phyloP scores from a whole-genome alignment of 495 filamentous ascomycete species.

The Penicillium antarcticum region DNA sequence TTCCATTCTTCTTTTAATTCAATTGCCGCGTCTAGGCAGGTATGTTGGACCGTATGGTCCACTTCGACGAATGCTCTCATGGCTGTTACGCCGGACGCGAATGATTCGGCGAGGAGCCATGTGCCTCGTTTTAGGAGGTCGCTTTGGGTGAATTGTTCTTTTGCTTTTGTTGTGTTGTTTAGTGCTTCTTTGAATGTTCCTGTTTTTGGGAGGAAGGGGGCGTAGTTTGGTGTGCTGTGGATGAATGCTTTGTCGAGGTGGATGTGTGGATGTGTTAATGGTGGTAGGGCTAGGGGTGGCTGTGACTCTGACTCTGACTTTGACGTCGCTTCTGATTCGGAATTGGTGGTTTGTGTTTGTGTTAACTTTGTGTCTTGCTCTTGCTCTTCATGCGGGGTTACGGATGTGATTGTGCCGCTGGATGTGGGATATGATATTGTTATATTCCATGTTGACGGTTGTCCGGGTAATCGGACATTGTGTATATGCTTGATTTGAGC shows the following conservation, averaged over 20 bases:
- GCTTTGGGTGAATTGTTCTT: slow-evolving; percentile 53
- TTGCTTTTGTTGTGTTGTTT: slow-evolving; percentile 57
- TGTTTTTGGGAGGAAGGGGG: slow-evolving; percentile 52
- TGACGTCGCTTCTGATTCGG: too few relatives aligned
- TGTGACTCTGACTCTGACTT: neutral
- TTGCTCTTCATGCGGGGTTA: slow-evolving; percentile 26
- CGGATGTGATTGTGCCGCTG: slow-evolving; percentile 34
- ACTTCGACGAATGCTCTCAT: slow-evolving; percentile 76
- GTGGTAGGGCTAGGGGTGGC: slow-evolving; percentile 39
- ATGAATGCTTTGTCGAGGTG: slow-evolving; percentile 76
- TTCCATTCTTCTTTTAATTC: slow-evolving; percentile 55
- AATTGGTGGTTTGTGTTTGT: neutral
- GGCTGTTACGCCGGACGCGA: slow-evolving; percentile 62
- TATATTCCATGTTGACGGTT: slow-evolving; percentile 41
- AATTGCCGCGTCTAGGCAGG: slow-evolving; percentile 57
- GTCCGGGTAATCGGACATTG: slow-evolving; percentile 36
- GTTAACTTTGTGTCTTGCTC: slow-evolving; percentile 17
- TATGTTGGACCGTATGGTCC: slow-evolving; percentile 56
- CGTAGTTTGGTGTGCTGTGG: slow-evolving; percentile 54
- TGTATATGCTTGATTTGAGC: slow-evolving; percentile 23
- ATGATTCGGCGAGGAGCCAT: slow-evolving; percentile 65
- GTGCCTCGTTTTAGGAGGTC: slow-evolving; percentile 62
- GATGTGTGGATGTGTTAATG: slow-evolving; percentile 71
- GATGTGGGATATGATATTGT: slow-evolving; percentile 20
- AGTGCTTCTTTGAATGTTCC: slow-evolving; percentile 69